Percentiles rank a stretch among this genome's conserved stretches.
These are phyloP conservation scores for Aspergillus uvarum DNA, from an alignment of 2,329 filamentous ascomycete genomes.

Conservation along the genomic window DNA sequence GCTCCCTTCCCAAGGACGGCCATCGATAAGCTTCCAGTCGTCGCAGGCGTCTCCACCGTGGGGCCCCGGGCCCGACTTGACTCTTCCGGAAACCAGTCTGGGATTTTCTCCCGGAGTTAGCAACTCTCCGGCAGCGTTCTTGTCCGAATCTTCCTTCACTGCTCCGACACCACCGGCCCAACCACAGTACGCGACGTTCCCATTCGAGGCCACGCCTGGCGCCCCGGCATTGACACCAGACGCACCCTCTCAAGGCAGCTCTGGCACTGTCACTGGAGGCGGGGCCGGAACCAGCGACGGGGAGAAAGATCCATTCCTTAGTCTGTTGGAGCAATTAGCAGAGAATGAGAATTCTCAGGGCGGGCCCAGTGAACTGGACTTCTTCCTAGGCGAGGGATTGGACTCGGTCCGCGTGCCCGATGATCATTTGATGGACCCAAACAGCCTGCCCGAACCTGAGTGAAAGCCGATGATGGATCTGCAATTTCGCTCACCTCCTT, in stretches of 20 bases:
- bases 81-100: slow-evolving; percentile 18
- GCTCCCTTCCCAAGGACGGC: slow-evolving; percentile 13
- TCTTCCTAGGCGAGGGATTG: slow-evolving; percentile 59
- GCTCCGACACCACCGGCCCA: slow-evolving; percentile 32
- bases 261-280: slow-evolving; percentile 33
- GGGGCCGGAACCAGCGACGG: slow-evolving; percentile 46
- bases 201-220: slow-evolving; percentile 31
- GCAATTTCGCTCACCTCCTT: background rate
- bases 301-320: slow-evolving; percentile 80
- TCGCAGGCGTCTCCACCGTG: slow-evolving; percentile 21
- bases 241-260: slow-evolving; percentile 44
- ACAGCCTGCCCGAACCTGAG: background rate
- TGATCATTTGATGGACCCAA: background rate
- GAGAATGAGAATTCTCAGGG: slow-evolving; percentile 71
- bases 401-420: slow-evolving; percentile 4
- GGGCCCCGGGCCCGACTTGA: slow-evolving; percentile 7
- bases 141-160: slow-evolving; percentile 27
- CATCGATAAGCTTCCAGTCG: slow-evolving; percentile 26
- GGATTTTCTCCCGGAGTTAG: slow-evolving; percentile 42
- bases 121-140: slow-evolving; percentile 35
- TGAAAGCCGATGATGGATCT: background rate
- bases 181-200: slow-evolving; percentile 41
- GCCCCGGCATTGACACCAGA: slow-evolving; percentile 36
- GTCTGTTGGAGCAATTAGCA: slow-evolving; percentile 74
- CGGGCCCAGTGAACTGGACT: slow-evolving; percentile 73